Conservation (phyloP, 345 rosid species). For the Alliaria petiolata region DNA sequence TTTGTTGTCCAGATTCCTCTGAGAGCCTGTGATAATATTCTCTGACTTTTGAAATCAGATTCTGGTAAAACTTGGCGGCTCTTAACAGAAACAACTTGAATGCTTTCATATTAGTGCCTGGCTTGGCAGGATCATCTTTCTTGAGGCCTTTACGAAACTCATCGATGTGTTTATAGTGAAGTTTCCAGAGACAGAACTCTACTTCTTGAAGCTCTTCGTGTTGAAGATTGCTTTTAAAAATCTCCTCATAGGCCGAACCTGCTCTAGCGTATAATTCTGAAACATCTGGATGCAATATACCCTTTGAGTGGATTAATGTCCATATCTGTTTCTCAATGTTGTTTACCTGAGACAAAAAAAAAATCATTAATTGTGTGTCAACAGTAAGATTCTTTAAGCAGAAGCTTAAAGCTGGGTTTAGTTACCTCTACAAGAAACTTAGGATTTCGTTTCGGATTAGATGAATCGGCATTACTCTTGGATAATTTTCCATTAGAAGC, state of each 20-base stretch:
- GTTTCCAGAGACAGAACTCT: slow-evolving; percentile 87
- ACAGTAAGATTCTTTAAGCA: neutral
- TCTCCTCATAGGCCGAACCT: slow-evolving; percentile 60
- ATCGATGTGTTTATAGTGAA: slow-evolving; percentile 74
- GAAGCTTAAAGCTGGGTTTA: slow-evolving; percentile 13
- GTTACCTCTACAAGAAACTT: slow-evolving; percentile 54
- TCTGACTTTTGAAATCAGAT: slow-evolving; percentile 44
- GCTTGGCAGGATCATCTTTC: slow-evolving; percentile 33
- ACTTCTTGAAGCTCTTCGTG: slow-evolving; percentile 69
- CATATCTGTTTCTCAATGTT: slow-evolving; percentile 64
- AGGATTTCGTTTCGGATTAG: slow-evolving; percentile 44
- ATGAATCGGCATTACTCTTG: slow-evolving; percentile 11
- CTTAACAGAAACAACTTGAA: slow-evolving; percentile 57
- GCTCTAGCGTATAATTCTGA: slow-evolving; percentile 53
- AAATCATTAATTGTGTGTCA: neutral
- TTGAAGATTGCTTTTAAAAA: slow-evolving; percentile 46
- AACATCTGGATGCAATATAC: slow-evolving; percentile 53
- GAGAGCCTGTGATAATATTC: slow-evolving; percentile 37
- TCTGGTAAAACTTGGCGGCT: slow-evolving; percentile 59
- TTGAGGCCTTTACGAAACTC: slow-evolving; percentile 78
- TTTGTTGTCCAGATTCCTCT: slow-evolving; percentile 41
- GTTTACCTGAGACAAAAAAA: slow-evolving; percentile 48
- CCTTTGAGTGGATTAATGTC: slow-evolving; percentile 49
- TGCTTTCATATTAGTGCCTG: slow-evolving; percentile 48
- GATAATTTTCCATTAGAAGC: neutral